A percentile compares a stretch with the other conserved stretches of the same genome.
These are phyloP conservation scores for Fagopyrum homotropicum DNA, from an alignment of 148 eudicot species.

Conservation along the genomic window DNA sequence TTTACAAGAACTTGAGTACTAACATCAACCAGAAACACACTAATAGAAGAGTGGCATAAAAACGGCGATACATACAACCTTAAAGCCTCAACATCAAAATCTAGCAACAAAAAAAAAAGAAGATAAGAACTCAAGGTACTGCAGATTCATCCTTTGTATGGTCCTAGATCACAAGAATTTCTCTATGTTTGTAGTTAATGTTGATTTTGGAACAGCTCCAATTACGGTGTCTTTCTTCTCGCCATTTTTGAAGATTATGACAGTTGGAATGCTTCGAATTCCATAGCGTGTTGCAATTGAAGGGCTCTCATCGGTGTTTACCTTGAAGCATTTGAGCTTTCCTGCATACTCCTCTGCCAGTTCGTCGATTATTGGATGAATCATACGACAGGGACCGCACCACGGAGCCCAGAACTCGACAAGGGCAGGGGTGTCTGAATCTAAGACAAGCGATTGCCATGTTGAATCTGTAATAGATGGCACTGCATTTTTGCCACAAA, in stretches of 20 bases:
- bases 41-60: background rate
- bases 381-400: constrained; percentile 97
- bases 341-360: constrained; percentile 61
- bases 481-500: constrained; percentile 39
- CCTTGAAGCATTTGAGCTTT: constrained; percentile 74
- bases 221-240: constrained; percentile 86
- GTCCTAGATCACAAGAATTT: constrained; percentile 52
- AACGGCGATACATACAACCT: constrained; percentile 7
- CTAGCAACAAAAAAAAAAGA: background rate
- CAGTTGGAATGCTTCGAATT: constrained; percentile 91
- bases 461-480: constrained; percentile 42
- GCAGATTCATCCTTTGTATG: constrained; percentile 4
- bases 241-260: constrained; percentile 78
- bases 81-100: background rate
- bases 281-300: constrained; percentile 62
- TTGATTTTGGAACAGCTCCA: constrained; percentile 86
- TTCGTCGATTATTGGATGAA: constrained; percentile 76
- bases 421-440: constrained; percentile 46
- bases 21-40: background rate
- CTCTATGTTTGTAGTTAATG: constrained; percentile 64
- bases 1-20: background rate
- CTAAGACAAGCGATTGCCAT: constrained; percentile 65
- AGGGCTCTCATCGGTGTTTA: constrained; percentile 86
- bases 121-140: background rate
- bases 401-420: constrained; percentile 99